Percentiles rank a stretch among this genome's conserved stretches.
These are phyloP conservation scores for Cyberlindnera sargentensis DNA, from an alignment of 805 yeast species.

Conservation along the genomic window DNA sequence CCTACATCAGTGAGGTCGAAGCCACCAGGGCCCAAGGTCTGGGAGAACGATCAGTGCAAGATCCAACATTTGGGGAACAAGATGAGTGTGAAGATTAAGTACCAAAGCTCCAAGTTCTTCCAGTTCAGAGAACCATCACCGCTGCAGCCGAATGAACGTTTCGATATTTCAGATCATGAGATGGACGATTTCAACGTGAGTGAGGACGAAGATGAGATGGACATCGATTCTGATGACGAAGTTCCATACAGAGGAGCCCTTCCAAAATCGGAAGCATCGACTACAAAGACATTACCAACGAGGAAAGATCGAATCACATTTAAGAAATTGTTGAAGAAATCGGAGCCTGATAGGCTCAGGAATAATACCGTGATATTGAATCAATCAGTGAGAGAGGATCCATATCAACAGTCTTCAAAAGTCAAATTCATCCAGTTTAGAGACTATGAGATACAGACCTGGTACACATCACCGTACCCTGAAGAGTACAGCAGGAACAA, in stretches of 20 bases:
- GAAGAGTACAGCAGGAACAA: constrained; percentile 64
- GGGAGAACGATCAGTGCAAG: not conserved
- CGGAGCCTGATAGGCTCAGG: constrained; percentile 31
- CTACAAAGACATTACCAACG: constrained; percentile 56
- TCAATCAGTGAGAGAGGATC: constrained; percentile 7
- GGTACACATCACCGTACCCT: constrained; percentile 94
- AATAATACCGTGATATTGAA: constrained; percentile 29
- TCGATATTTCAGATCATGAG: constrained; percentile 19
- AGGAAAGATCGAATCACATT: constrained; percentile 43
- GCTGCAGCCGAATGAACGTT: constrained; percentile 8
- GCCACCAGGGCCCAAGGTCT: too few relatives aligned
- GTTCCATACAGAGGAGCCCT: constrained; percentile 66
- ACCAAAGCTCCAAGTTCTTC: constrained; percentile 21
- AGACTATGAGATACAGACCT: constrained; percentile 70
- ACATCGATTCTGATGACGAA: constrained; percentile 35
- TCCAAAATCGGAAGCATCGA: constrained; percentile 49
- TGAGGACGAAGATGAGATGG: constrained; percentile 13
- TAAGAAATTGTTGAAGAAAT: constrained; percentile 31
- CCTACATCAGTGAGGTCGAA: too few relatives aligned
- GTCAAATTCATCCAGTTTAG: constrained; percentile 59
- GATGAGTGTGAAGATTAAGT: constrained; percentile 9
- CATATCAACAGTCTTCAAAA: constrained; percentile 13
- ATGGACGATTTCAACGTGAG: constrained; percentile 20
- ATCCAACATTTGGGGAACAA: not conserved
- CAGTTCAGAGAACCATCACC: constrained; percentile 23